phyloP scores from a whole-genome alignment of 768 basidiomycete species.

The Boletus subparvulus region DNA sequence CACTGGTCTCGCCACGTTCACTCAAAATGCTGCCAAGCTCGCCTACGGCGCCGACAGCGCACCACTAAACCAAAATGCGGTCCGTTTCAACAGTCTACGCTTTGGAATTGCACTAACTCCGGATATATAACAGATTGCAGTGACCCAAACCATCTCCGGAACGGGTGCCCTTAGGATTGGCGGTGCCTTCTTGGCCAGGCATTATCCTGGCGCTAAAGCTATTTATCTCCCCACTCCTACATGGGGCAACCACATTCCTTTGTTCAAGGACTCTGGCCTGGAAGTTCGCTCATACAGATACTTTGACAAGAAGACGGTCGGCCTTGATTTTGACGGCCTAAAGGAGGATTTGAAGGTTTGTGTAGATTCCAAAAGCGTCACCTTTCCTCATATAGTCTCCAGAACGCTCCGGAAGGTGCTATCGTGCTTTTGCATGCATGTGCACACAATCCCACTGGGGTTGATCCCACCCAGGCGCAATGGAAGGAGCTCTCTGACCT shows the following conservation, averaged over 20 bases:
- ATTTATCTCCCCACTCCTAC: slow-evolving; percentile 93
- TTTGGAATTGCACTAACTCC: neutral
- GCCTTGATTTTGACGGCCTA: slow-evolving; percentile 88
- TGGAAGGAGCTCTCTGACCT: slow-evolving; percentile 90
- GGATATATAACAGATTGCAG: slow-evolving; percentile 57
- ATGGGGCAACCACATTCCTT: slow-evolving; percentile 95
- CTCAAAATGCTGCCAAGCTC: slow-evolving; percentile 80
- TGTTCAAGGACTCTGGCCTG: slow-evolving; percentile 92
- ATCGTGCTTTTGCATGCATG: slow-evolving; percentile 94
- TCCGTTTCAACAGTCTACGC: slow-evolving; percentile 40
- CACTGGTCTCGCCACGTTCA: slow-evolving; percentile 85
- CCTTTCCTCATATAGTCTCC: slow-evolving; percentile 11
- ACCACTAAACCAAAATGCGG: slow-evolving; percentile 69
- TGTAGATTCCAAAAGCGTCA: slow-evolving; percentile 4
- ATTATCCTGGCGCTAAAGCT: slow-evolving; percentile 81
- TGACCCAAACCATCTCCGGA: slow-evolving; percentile 94
- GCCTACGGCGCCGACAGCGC: slow-evolving; percentile 85
- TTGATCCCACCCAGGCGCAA: slow-evolving; percentile 91
- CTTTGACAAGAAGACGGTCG: slow-evolving; percentile 89
- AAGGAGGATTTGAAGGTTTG: slow-evolving; percentile 82
- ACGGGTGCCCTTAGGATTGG: slow-evolving; percentile 97
- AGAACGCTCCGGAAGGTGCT: slow-evolving; percentile 73
- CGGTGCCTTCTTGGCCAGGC: slow-evolving; percentile 84
- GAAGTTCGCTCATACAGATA: slow-evolving; percentile 93
- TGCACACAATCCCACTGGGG: slow-evolving; percentile 98